Base-by-base conservation (phyloP, 768 basidiomycete genomes). In the Lactarius evosmus region DNA sequence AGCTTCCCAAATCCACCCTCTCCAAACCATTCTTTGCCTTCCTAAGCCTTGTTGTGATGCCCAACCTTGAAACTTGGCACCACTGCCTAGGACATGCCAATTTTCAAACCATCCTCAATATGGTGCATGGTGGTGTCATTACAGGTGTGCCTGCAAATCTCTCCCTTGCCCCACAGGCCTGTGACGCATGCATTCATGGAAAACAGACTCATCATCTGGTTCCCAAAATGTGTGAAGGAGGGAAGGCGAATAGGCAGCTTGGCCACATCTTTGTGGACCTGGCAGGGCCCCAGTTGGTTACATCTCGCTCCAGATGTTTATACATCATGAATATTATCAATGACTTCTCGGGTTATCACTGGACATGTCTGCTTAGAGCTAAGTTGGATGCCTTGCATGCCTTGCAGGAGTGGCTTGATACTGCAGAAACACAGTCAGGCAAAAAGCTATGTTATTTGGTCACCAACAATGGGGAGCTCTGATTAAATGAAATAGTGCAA, bases 401-500 rank as follows among this genome's bases (percentile, higher is more conserved):
- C 1, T 17, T 60, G 12, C n/a, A 7, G 0, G 46, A 44, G 8
- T 60, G 58, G 58, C 32, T 50, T 29, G 16, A 11, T 5, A 14
- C 27, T n/a, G 33, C 46, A 11, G 40, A 29, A 17, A 46, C 11
- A 5, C 56, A 58, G 27, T 40, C 38, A 14, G 29, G 30, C 25
- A 2, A 30, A 27, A 16, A 22, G 7, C 36, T 49, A 9, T 16
- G 19, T 3, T 25, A 19, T 17, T n/a, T 44, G 1, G 32, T 60
- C 58, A 60, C 58, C 4, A 33, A 60, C 50, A 52, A 52, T 22
- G 58, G 58, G 9, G 58, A 60, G 22, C 58, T 60, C 1, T 17
- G 12, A 4, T 60, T 46, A 8, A 27, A 38, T 7, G 58, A 17
- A 17, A 60, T 60, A 46, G 46, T 16, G 6, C 25, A 19, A 2